Base-by-base conservation (phyloP, 345 rosid species). In the Cardamine occulta region DNA sequence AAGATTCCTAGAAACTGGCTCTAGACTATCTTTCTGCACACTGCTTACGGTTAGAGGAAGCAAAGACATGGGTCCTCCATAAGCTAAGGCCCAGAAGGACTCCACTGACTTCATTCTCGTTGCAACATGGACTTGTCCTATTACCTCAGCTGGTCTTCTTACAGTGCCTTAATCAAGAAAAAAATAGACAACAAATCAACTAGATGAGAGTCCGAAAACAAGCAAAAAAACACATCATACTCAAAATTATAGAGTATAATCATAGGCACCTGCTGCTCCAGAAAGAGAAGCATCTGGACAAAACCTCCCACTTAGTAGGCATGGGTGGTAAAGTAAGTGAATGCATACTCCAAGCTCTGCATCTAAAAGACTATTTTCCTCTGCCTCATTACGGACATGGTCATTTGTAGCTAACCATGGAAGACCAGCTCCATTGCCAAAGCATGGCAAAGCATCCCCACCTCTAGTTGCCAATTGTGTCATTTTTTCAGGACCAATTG, bases 101-200 rank as follows among this genome's bases (percentile, higher is more conserved):
- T 95, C 97, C 76, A 82, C 88, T 10, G 98, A 85, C 75, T 90
- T 86, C 86, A 84, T 84, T 85, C 98, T 86, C 56, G 84, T 80
- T 39, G 98, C 97, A 68, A 95, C 89, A 86, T 90, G 91, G 62
- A 92, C 94, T 86, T 95, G 98, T 82, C 99, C 98, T 56, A 95
- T 96, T 77, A 95, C 91, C 83, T 95, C 99, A 24, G 93, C 99
- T 13, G 98, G 98, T 63, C 99, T 77, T 71, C 98, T 87, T 60
- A 80, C 72, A 63, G 80, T 77, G 74, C 99, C 99, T 90, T 81
- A 75, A 80, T 74, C 59, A 73, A 52, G 56, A 68, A 51, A 68
- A 53, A 56, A 47, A 63, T 6, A 24, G 28, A 24, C 28, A 24
- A 3, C 3, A 24, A 24, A 24, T 24, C 3, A 24, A 24, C 3